Evolutionary conservation across 2,329 filamentous ascomycete species (phyloP).

Genomic region (Diaporthe nobilis): DNA sequence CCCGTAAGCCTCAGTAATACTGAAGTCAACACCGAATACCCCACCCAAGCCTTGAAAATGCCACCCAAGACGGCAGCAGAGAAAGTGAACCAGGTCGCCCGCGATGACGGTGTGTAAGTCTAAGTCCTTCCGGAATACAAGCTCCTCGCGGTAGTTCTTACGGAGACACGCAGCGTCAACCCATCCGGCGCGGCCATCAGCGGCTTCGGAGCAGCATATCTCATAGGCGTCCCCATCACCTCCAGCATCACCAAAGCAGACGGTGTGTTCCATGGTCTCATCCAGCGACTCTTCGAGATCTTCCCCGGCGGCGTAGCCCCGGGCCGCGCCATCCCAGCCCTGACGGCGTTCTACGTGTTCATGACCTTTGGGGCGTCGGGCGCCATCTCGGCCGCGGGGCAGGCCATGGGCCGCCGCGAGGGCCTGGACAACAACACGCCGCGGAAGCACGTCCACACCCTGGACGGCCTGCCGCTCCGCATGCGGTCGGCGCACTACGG

Average conservation of each 20-base stretch:
- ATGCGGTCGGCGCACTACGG: constrained; percentile 35
- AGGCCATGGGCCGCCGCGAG: constrained; percentile 33
- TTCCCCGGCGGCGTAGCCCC: constrained; percentile 30
- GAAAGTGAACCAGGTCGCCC: background rate
- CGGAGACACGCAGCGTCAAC: constrained; percentile 30
- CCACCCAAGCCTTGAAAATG: background rate
- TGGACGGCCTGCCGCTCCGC: constrained; percentile 35
- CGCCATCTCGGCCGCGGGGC: constrained; percentile 32
- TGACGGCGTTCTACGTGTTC: constrained; percentile 36
- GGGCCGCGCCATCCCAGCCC: constrained; percentile 35
- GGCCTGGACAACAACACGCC: constrained; percentile 31
- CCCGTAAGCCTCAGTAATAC: too few species aligned
- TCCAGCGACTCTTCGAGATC: constrained; percentile 21
- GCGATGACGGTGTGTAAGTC: constrained; percentile 21
- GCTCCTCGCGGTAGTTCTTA: background rate
- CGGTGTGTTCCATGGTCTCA: constrained; percentile 23
- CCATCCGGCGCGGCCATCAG: constrained; percentile 30
- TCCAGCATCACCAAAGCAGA: constrained; percentile 28
- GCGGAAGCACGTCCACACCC: constrained; percentile 26
- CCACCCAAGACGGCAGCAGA: constrained; percentile 17
- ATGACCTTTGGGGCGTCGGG: constrained; percentile 29
- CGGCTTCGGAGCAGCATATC: constrained; percentile 32
- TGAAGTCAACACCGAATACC: too few species aligned
- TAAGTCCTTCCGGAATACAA: background rate
- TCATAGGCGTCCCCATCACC: constrained; percentile 33